Conservation (phyloP, 495 filamentous ascomycete species). For the Hyaloscypha finlandica region DNA sequence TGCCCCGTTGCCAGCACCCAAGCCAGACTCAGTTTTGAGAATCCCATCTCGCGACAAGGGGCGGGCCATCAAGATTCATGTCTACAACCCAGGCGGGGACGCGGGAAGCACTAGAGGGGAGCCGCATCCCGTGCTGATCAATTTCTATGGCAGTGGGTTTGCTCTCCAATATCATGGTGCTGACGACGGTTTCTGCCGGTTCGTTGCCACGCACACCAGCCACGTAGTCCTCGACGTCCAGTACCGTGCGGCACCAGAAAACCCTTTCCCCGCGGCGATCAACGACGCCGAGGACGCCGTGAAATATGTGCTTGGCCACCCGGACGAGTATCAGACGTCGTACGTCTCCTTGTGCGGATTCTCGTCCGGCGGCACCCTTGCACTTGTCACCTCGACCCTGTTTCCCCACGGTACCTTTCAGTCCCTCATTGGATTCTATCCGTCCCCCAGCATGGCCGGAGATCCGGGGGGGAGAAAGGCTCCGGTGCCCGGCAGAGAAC, state of each 20-base stretch:
- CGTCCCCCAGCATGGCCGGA: constrained; percentile 39
- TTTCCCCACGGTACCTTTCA: constrained; percentile 46
- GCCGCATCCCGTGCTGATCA: constrained; percentile 45
- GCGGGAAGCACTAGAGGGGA: constrained; percentile 10
- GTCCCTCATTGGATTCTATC: constrained; percentile 46
- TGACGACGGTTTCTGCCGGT: constrained; percentile 46
- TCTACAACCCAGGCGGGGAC: constrained; percentile 40
- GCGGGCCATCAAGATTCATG: constrained; percentile 47
- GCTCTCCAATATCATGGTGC: constrained; percentile 39
- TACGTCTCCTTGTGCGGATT: constrained; percentile 48
- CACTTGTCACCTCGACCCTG: constrained; percentile 41
- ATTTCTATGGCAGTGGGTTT: constrained; percentile 39
- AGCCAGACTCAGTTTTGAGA: constrained; percentile 40
- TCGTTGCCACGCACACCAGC: constrained; percentile 38
- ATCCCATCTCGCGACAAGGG: constrained; percentile 46
- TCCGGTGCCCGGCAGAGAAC: constrained; percentile 17
- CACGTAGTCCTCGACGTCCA: constrained; percentile 44
- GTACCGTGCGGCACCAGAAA: constrained; percentile 49
- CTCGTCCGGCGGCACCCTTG: constrained; percentile 47
- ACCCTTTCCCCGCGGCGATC: constrained; percentile 45
- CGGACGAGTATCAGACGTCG: constrained; percentile 36
- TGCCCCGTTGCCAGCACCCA: constrained; percentile 12
- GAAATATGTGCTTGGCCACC: constrained; percentile 42
- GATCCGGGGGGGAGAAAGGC: constrained; percentile 30
- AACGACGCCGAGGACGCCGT: constrained; percentile 52